These are phyloP conservation scores for Kodamaea leandrae DNA, from an alignment of 805 yeast genomes.

Conservation along the genomic window DNA sequence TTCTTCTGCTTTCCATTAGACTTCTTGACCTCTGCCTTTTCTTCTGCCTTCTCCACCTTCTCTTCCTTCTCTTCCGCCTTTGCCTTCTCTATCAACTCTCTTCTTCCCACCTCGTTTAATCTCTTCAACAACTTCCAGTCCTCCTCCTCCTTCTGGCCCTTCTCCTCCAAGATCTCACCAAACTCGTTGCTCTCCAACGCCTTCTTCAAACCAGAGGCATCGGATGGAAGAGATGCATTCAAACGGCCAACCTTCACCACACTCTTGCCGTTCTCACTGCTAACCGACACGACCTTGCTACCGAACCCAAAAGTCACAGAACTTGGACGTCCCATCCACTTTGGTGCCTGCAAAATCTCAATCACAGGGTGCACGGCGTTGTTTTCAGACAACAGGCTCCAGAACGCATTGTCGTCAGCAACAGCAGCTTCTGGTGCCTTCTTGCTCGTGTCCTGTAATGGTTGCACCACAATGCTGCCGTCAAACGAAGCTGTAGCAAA, in stretches of 20 bases:
- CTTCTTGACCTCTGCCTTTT: constrained; percentile 3
- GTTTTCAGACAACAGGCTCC: constrained; percentile 71
- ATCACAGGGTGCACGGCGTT: constrained; percentile 74
- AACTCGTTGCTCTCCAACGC: constrained; percentile 61
- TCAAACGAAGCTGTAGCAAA: constrained; percentile 89
- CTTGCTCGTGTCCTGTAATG: constrained; percentile 81
- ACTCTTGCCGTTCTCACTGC: constrained; percentile 40
- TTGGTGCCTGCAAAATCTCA: constrained; percentile 76
- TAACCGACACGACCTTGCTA: constrained; percentile 70
- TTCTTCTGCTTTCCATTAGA: constrained; percentile 7
- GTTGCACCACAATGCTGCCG: constrained; percentile 75
- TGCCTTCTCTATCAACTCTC: constrained; percentile 42
- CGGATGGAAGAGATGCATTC: constrained; percentile 24
- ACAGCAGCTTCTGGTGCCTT: constrained; percentile 43
- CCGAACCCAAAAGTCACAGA: constrained; percentile 91
- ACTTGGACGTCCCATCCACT: constrained; percentile 76
- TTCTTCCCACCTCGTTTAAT: constrained; percentile 49
- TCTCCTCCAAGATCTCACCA: constrained; percentile 52
- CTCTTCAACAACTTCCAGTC: constrained; percentile 68
- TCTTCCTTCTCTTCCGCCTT: constrained; percentile 14
- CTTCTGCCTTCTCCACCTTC: constrained; percentile 4
- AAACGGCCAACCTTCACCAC: constrained; percentile 44
- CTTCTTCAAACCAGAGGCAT: constrained; percentile 43
- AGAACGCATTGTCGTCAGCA: constrained; percentile 71
- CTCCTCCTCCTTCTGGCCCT: constrained; percentile 47